Evolutionary conservation across 2,329 filamentous ascomycete genomes (phyloP).

Genomic region (Neofusicoccum sp.): DNA sequence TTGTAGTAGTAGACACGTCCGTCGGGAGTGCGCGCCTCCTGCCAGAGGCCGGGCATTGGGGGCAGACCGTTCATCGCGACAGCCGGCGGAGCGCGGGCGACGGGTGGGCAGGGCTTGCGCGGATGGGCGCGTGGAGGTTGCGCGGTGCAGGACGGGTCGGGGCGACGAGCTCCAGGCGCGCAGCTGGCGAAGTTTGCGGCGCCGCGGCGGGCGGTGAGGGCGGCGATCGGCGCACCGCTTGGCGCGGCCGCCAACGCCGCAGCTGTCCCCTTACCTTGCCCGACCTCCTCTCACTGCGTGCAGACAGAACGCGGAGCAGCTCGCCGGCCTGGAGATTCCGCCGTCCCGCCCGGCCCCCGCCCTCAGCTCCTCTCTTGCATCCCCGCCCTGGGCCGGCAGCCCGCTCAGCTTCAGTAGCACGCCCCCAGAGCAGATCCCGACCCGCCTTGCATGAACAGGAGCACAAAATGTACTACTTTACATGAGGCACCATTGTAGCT

Average conservation of each 20-base stretch:
- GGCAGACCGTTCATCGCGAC: slow-evolving; percentile 62
- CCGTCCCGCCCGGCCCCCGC: background rate
- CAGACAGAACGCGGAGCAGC: background rate
- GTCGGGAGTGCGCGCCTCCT: slow-evolving; percentile 78
- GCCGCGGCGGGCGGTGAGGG: slow-evolving; percentile 11
- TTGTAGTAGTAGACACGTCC: slow-evolving; percentile 94
- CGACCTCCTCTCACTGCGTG: slow-evolving; percentile 3
- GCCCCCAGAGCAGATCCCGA: background rate
- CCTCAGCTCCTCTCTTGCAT: background rate
- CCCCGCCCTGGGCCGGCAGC: background rate
- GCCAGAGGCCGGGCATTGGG: slow-evolving; percentile 65
- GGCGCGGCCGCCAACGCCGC: slow-evolving; percentile 7
- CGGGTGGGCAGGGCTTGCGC: background rate
- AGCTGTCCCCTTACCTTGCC: slow-evolving; percentile 15
- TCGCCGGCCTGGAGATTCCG: slow-evolving; percentile 6
- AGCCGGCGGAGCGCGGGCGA: background rate
- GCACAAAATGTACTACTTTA: slow-evolving; percentile 14
- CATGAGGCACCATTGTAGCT: slow-evolving; percentile 9
- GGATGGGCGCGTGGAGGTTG: background rate
- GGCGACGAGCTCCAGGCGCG: slow-evolving; percentile 8
- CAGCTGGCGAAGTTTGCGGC: slow-evolving; percentile 8
- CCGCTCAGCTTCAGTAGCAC: background rate
- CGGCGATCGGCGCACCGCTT: slow-evolving; percentile 12
- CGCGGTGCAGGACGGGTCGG: background rate
- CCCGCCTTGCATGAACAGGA: slow-evolving; percentile 8